Evolutionary conservation across 192 early-diverging fungal genomes (phyloP), one percentile per base, ranked within the genome.

Genomic region (Gryganskiella cystojenkinii): DNA sequence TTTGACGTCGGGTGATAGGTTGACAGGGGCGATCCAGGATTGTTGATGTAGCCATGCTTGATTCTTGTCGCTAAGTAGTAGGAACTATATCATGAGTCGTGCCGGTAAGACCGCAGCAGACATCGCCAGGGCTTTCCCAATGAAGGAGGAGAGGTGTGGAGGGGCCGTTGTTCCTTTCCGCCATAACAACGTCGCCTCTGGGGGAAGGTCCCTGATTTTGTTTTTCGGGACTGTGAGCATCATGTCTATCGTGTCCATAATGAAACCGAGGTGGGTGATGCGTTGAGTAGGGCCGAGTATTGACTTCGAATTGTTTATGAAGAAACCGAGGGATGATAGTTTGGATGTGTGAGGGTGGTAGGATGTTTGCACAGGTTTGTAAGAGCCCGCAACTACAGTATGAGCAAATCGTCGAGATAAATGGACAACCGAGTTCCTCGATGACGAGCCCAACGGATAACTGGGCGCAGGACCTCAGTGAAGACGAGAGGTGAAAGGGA

Each of bases 351-450:
- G 17, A 33, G 3, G 4, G 27, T 31, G 9, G 70, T 72, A 4
- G 40, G 28, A 11, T 27, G 2, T 11, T 1, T 0, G 2, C 61
- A 35, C 42, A 51, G 56, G 9, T n/a, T 52, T 13, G 35, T 28
- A 24, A 0, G 52, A 44, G 5, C 22, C 25, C 5, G 62, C 63
- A 0, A 52, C 30, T n/a, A n/a, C n/a, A n/a, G n/a, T 3, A 70
- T 71, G 20, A 80, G 19, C 0, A 80, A 53, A 34, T 80, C 69
- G 70, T 80, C 79, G 11, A 80, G 58, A 30, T 80, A 80, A 2
- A 70, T 70, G 0, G 60, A 30, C 8, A 80, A 58, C 20, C 79
- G 27, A 17, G 67, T 80, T 0, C 79, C 79, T 3, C 47, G 14
- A 3, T 51, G 58, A 0, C 64, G 58, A 1, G 79, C 76, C 76